Conservation (phyloP, 2,329 filamentous ascomycete species). For the Sclerotinia spermophila region DNA sequence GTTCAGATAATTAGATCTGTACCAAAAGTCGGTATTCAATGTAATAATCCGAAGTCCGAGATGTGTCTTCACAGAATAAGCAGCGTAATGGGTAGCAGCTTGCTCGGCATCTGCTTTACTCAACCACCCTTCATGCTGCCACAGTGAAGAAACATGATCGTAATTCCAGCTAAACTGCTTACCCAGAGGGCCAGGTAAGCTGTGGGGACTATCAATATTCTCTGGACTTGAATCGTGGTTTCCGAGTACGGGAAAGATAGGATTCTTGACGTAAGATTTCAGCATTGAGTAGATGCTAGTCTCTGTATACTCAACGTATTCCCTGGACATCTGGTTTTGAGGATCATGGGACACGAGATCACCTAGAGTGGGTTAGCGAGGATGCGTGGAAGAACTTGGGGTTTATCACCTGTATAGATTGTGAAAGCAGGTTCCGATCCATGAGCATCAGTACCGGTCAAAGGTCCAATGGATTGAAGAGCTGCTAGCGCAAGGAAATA, state of each 20-base stretch:
- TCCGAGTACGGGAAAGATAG: conserved; percentile 53
- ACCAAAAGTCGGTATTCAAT: conserved; percentile 51
- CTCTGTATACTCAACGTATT: conserved; percentile 53
- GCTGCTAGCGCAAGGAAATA: conserved; percentile 55
- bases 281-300: conserved; percentile 52
- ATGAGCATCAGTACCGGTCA: conserved; percentile 50
- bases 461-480: conserved; percentile 51
- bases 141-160: conserved; percentile 51
- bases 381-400: background rate
- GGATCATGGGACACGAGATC: conserved; percentile 55
- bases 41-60: conserved; percentile 50
- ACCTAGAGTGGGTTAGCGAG: conserved; percentile 34
- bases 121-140: conserved; percentile 56
- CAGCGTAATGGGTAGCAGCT: conserved; percentile 52
- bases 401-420: conserved; percentile 44
- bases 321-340: conserved; percentile 48
- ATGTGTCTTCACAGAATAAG: conserved; percentile 52
- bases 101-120: conserved; percentile 43
- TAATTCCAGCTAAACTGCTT: conserved; percentile 57
- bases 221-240: conserved; percentile 56
- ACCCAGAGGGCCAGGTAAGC: conserved; percentile 49
- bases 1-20: conserved; percentile 45
- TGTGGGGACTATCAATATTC: conserved; percentile 51
- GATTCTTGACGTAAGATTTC: conserved; percentile 52
- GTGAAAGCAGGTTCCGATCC: conserved; percentile 48